A percentile compares a stretch with the other conserved stretches of the same genome.
phyloP scores from a whole-genome alignment of 176 grass and related monocot genomes.

The Sorghum bicolor region DNA sequence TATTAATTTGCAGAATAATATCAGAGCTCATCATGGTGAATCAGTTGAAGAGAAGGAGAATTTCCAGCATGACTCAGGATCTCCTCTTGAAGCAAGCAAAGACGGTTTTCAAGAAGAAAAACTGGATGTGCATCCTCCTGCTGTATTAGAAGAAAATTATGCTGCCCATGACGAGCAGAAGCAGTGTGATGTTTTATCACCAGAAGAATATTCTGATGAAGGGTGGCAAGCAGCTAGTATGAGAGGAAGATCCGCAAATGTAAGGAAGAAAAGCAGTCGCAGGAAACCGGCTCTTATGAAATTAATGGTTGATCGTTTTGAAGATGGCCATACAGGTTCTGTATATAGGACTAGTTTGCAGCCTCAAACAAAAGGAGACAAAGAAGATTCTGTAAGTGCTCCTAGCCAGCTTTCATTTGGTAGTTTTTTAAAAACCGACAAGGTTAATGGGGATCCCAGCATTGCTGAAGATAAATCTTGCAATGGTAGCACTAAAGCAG shows the following conservation, averaged over 20 bases:
- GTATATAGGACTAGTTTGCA: constrained; percentile 37
- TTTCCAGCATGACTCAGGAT: constrained; percentile 35
- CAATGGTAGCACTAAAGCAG: constrained; percentile 20
- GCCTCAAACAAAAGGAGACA: constrained; percentile 29
- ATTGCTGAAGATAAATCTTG: constrained; percentile 35
- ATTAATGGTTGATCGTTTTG: constrained; percentile 47
- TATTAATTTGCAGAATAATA: constrained; percentile 85
- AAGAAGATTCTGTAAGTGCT: constrained; percentile 33
- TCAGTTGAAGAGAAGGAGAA: constrained; percentile 49
- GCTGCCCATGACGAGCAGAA: constrained; percentile 38
- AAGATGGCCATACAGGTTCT: constrained; percentile 43
- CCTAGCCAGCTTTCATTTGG: constrained; percentile 37
- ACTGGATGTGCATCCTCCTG: constrained; percentile 5
- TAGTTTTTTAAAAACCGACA: constrained; percentile 38
- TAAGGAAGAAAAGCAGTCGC: constrained; percentile 49
- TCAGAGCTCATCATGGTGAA: constrained; percentile 67
- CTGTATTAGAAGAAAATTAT: constrained; percentile 43
- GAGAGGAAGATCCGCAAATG: constrained; percentile 63
- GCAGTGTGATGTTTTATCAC: constrained; percentile 49
- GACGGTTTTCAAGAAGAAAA: constrained; percentile 24
- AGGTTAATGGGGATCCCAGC: constrained; percentile 36
- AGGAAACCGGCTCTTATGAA: constrained; percentile 54
- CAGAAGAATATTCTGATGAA: constrained; percentile 96
- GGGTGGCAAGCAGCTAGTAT: constrained; percentile 92
- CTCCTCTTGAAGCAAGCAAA: constrained; percentile 27